phyloP scores from a whole-genome alignment of 345 rosid genomes.

The Corymbia maculata region DNA sequence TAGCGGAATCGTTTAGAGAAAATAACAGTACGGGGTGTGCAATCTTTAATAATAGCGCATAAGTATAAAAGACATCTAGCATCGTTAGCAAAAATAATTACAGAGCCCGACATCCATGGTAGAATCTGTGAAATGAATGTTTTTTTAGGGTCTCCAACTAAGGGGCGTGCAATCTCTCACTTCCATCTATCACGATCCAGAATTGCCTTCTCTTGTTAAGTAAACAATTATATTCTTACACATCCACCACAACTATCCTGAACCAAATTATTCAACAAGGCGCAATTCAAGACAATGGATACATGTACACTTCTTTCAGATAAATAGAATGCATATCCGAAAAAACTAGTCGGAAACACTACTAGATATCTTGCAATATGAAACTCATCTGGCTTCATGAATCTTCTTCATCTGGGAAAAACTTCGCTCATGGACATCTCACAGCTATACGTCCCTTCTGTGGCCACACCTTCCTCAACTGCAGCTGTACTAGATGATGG shows the following conservation, averaged over 20 bases:
- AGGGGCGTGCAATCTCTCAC: background rate
- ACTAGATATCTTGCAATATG: background rate
- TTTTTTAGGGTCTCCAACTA: background rate
- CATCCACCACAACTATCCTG: background rate
- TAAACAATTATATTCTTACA: background rate
- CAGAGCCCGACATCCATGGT: background rate
- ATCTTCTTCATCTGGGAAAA: background rate
- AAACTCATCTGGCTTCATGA: conserved; percentile 10
- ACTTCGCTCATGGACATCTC: background rate
- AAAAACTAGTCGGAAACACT: background rate
- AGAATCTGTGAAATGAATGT: background rate
- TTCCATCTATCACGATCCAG: background rate
- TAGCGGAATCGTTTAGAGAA: background rate
- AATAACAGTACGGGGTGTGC: background rate
- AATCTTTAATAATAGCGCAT: background rate
- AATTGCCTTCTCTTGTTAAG: background rate
- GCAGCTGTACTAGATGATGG: conserved; percentile 10
- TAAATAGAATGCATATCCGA: background rate
- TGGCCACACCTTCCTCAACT: background rate
- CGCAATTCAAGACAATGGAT: background rate
- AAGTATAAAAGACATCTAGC: background rate
- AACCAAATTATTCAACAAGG: background rate
- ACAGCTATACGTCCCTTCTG: background rate
- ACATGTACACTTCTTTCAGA: background rate
- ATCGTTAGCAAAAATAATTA: background rate